These are phyloP conservation scores for Pseudocercospora vitis DNA, from an alignment of 2,329 filamentous ascomycete genomes.

Conservation along the genomic window DNA sequence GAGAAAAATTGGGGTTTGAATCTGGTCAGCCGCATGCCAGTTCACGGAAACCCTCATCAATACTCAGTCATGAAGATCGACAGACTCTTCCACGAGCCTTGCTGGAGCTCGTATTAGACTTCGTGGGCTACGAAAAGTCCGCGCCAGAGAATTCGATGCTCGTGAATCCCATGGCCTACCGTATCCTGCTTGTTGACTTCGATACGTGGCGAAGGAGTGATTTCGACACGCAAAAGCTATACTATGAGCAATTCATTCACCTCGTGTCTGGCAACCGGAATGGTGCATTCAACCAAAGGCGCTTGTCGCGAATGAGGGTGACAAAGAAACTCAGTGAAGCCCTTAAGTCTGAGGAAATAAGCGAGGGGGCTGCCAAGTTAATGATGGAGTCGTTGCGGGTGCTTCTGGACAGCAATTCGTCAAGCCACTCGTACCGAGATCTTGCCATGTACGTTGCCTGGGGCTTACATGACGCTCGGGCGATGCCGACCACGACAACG, in stretches of 20 bases:
- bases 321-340: slow-evolving; percentile 88
- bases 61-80: slow-evolving; percentile 45
- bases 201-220: slow-evolving; percentile 88
- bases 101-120: slow-evolving; percentile 74
- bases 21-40: slow-evolving; percentile 28
- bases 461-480: slow-evolving; percentile 68
- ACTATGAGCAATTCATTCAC: slow-evolving; percentile 86
- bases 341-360: slow-evolving; percentile 79
- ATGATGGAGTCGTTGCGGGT: slow-evolving; percentile 78
- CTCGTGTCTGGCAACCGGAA: slow-evolving; percentile 91
- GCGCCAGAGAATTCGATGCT: slow-evolving; percentile 85
- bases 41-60: slow-evolving; percentile 23
- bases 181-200: slow-evolving; percentile 85
- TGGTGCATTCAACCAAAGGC: slow-evolving; percentile 85
- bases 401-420: slow-evolving; percentile 76
- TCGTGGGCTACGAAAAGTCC: slow-evolving; percentile 83
- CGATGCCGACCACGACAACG: slow-evolving; percentile 28
- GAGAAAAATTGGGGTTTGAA: slow-evolving; percentile 72
- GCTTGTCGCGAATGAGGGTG: slow-evolving; percentile 86
- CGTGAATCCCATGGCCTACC: slow-evolving; percentile 91
- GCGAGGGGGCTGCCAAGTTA: slow-evolving; percentile 67
- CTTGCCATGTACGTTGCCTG: slow-evolving; percentile 92
- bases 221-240: slow-evolving; percentile 75
- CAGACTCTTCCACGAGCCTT: slow-evolving; percentile 59
- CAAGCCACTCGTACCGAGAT: slow-evolving; percentile 79